Conservation (phyloP, 169 alveolate species). For the Plasmodium gallinaceum region DNA sequence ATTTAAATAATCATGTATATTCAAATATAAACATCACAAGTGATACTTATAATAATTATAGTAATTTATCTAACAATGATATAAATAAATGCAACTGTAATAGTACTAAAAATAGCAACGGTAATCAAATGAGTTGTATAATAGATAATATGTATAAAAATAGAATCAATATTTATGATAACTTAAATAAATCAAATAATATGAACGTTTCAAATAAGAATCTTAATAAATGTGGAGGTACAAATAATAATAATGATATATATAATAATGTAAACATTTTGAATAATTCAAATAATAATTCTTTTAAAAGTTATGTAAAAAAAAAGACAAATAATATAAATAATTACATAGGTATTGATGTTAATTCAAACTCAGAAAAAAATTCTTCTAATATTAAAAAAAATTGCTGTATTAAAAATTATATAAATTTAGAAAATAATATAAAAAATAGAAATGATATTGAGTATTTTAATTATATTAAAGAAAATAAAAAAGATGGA, state of each 20-base stretch:
- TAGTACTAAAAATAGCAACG: neutral
- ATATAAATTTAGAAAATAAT: neutral
- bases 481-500: neutral
- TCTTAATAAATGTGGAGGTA: neutral
- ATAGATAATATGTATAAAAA: neutral
- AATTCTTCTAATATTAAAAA: conserved; percentile 8
- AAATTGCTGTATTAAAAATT: neutral
- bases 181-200: neutral
- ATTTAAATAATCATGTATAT: neutral
- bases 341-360: neutral
- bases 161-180: neutral
- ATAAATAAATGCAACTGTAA: neutral
- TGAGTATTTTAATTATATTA: neutral
- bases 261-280: neutral
- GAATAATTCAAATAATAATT: conserved; percentile 15
- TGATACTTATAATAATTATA: neutral
- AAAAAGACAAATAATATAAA: conserved; percentile 8
- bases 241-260: neutral
- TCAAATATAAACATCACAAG: too few relatives aligned
- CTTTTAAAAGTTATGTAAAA: conserved; percentile 1
- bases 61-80: neutral
- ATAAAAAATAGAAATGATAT: neutral
- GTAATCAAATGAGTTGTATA: neutral
- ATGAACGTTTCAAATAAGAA: neutral
- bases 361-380: conserved; percentile 1